Base-by-base conservation (phyloP, 2,329 filamentous ascomycete genomes). In the Cercospora sojina region DNA sequence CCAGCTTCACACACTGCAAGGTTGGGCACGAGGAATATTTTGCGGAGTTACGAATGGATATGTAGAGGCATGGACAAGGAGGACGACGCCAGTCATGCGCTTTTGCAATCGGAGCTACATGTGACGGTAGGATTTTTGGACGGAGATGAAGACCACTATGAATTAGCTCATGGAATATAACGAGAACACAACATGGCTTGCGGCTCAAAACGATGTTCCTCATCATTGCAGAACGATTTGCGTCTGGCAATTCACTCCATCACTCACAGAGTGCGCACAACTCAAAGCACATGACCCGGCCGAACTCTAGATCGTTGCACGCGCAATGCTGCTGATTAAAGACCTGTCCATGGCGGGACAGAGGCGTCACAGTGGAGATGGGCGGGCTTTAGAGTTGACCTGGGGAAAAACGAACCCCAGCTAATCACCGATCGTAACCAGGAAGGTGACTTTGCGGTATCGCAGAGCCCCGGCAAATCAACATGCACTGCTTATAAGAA, bases 1-100 rank as follows among this genome's bases (percentile, higher is more conserved):
- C 57, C 64, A 69, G 67, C 67, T 64, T 67, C 62, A 65, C 43
- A 64, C 64, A 69, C 58, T 38, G 56, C 55, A 31, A 53, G 47
- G 59, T 60, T 56, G 62, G 67, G 64, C 53, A 65, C 43, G 60
- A 56, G 59, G 59, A 47, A 53, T 63, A 47, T 65, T 65, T 56
- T 63, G 23, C 41, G 67, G 64, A 63, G 61, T 69, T 67, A 59
- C 38, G 41, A 63, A 58, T 10, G 67, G 59, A 61, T 58, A 66
- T 67, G 67, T 69, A 66, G 59, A 62, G 62, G 67, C 58, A 61
- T 56, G 61, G 31, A 53, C 27, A 23, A 38, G 53, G 57, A 47
- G 43, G 63, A 35, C 55, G 23, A 60, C 57, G 63, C 25, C 58
- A 59, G 62, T 49, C 53, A 63, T 63, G 55, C 64, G 47, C 62